A percentile compares a stretch with the other conserved stretches of the same genome.
Conservation (phyloP, 176 grass and related monocot genomes). For the Avena sativa region DNA sequence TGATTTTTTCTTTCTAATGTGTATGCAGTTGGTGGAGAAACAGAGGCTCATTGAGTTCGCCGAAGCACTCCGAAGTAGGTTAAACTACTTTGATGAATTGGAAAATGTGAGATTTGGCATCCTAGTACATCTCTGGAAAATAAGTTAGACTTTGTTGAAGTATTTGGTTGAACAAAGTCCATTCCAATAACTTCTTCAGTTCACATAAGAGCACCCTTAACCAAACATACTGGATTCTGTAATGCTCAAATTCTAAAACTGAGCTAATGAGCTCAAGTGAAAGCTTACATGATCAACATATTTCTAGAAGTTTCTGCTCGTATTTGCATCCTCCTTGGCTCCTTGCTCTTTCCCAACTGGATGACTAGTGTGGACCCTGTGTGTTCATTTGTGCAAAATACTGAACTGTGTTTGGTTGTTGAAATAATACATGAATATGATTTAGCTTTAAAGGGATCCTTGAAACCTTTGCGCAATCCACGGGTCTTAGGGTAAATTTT, state of each 20-base stretch:
- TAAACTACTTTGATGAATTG: slow-evolving; percentile 96
- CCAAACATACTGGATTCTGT: slow-evolving; percentile 12
- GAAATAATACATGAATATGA: neutral
- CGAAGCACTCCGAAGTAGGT: slow-evolving; percentile 84
- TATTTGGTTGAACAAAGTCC: slow-evolving; percentile 24
- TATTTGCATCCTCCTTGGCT: slow-evolving; percentile 21
- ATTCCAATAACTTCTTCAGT: slow-evolving; percentile 20
- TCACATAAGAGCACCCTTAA: slow-evolving; percentile 3
- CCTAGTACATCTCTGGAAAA: slow-evolving; percentile 35
- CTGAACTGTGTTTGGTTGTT: slow-evolving; percentile 18
- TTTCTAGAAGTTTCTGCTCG: neutral
- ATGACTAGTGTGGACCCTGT: neutral
- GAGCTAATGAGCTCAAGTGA: slow-evolving; percentile 8
- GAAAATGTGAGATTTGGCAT: slow-evolving; percentile 91
- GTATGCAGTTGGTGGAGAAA: slow-evolving; percentile 88
- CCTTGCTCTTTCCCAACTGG: slow-evolving; percentile 20
- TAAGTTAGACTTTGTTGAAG: slow-evolving; percentile 9
- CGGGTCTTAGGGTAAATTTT: no score
- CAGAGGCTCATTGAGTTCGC: slow-evolving; percentile 97
- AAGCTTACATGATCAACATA: slow-evolving; percentile 1
- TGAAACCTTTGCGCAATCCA: no score
- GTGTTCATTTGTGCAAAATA: slow-evolving; percentile 15
- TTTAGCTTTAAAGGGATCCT: neutral
- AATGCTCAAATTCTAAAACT: slow-evolving; percentile 14
- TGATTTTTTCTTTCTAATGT: slow-evolving; percentile 36